phyloP scores from a whole-genome alignment of 164 flowering plant species.

The Chimonanthus salicifolius region DNA sequence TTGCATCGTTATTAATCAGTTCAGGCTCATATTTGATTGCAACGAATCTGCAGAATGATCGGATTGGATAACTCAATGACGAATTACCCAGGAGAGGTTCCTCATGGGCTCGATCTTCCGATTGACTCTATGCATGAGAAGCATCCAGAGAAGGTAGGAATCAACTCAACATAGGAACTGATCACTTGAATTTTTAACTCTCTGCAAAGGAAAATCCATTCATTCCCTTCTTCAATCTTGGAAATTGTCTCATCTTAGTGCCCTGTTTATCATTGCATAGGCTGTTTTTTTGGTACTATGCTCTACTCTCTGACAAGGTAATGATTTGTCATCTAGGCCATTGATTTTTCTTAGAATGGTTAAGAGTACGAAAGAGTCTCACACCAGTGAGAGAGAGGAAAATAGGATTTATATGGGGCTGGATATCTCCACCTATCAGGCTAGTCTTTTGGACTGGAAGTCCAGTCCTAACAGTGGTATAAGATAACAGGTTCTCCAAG shows the following conservation, averaged over 20 bases:
- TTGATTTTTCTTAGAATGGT: not conserved
- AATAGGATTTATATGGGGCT: no score
- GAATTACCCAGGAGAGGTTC: constrained; percentile 72
- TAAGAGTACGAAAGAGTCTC: no score
- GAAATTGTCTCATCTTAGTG: not conserved
- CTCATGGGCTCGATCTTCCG: constrained; percentile 54
- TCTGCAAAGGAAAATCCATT: not conserved
- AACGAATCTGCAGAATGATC: constrained; percentile 36
- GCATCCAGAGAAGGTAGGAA: constrained; percentile 14
- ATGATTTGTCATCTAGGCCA: no score
- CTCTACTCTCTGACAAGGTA: not conserved
- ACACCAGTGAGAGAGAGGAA: no score
- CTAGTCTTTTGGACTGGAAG: no score
- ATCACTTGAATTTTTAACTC: not conserved
- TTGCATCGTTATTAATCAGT: not conserved
- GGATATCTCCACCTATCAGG: no score
- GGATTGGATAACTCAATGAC: constrained; percentile 55
- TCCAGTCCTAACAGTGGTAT: no score
- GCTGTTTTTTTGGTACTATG: not conserved
- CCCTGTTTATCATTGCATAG: not conserved
- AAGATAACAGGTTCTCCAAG: no score
- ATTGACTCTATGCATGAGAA: constrained; percentile 40
- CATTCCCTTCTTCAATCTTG: not conserved
- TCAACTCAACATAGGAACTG: constrained; percentile 9
- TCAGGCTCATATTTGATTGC: not conserved